Percentiles rank a stretch among this genome's conserved stretches.
Evolutionary conservation across 805 yeast genomes (phyloP).

Genomic region (Kuraishia piskuri): DNA sequence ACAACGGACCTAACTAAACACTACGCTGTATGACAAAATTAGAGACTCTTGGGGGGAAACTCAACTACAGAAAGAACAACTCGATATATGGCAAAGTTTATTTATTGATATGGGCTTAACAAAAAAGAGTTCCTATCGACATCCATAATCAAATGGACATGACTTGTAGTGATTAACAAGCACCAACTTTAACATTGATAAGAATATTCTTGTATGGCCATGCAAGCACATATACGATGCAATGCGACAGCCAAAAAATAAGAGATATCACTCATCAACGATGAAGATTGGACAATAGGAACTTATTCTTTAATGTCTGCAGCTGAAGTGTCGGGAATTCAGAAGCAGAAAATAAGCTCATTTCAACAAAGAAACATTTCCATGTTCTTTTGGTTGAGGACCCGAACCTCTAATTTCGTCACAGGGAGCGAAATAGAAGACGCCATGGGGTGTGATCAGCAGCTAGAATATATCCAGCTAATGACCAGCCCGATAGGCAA

Average conservation of each 20-base stretch:
- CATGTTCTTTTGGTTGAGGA: conserved; percentile 33
- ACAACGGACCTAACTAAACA: not conserved
- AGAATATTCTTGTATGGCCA: too few relatives aligned
- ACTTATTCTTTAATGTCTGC: conserved; percentile 19
- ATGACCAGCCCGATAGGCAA: not conserved
- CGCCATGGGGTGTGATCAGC: not conserved
- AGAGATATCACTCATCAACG: too few relatives aligned
- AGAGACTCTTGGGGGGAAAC: not conserved
- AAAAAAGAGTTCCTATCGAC: conserved; percentile 2
- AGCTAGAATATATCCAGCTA: not conserved
- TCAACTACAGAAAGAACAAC: not conserved
- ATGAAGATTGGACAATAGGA: not conserved
- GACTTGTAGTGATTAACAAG: not conserved
- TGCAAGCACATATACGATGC: too few relatives aligned
- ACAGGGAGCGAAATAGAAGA: conserved; percentile 4
- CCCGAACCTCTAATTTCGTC: conserved; percentile 53
- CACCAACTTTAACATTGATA: not conserved
- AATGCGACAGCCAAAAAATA: too few relatives aligned
- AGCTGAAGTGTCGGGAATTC: conserved; percentile 88
- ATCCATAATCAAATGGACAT: not conserved
- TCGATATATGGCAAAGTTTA: conserved; percentile 1
- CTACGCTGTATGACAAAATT: not conserved
- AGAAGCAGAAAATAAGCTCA: conserved; percentile 35
- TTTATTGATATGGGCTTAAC: conserved; percentile 1
- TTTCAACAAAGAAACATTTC: conserved; percentile 12